Conservation (phyloP, 257 asterid species). For the Primulina huaijiensis region DNA sequence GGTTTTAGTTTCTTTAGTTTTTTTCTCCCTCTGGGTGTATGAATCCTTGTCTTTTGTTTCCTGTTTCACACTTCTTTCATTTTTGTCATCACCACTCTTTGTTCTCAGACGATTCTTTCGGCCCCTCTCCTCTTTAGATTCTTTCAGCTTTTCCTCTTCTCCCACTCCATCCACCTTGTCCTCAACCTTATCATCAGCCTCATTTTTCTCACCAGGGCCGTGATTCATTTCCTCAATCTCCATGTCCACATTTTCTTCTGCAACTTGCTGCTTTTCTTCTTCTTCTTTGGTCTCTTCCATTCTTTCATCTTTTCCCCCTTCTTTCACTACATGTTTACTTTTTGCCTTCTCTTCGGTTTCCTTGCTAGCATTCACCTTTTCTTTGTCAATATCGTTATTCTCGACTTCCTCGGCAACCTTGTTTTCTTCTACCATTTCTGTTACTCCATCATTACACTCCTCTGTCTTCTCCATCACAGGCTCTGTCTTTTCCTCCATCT, state of each 20-base stretch:
- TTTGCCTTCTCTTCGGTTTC: constrained; percentile 25
- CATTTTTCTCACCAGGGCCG: constrained; percentile 5
- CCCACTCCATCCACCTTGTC: constrained; percentile 32
- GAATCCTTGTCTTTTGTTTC: constrained; percentile 39
- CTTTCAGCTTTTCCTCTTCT: constrained; percentile 37
- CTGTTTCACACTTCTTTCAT: constrained; percentile 36
- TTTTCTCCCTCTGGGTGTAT: constrained; percentile 26
- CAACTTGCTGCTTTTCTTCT: constrained; percentile 30
- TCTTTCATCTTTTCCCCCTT: constrained; percentile 20
- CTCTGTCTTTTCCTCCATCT: constrained; percentile 31
- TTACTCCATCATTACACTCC: constrained; percentile 28
- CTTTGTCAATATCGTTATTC: constrained; percentile 39
- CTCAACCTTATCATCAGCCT: constrained; percentile 30
- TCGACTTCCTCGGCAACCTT: constrained; percentile 29
- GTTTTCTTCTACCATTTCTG: constrained; percentile 31
- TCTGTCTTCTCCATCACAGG: constrained; percentile 24
- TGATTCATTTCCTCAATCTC: constrained; percentile 24
- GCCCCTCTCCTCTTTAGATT: constrained; percentile 34
- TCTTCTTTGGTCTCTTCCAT: constrained; percentile 20
- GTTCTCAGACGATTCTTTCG: constrained; percentile 56
- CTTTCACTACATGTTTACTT: constrained; percentile 25
- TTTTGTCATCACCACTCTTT: constrained; percentile 38
- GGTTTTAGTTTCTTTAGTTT: constrained; percentile 32
- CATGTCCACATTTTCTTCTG: constrained; percentile 29
- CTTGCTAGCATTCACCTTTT: constrained; percentile 28